Base-by-base conservation (phyloP, 1,284 basidiomycete species). In the Volvariella surrecta region DNA sequence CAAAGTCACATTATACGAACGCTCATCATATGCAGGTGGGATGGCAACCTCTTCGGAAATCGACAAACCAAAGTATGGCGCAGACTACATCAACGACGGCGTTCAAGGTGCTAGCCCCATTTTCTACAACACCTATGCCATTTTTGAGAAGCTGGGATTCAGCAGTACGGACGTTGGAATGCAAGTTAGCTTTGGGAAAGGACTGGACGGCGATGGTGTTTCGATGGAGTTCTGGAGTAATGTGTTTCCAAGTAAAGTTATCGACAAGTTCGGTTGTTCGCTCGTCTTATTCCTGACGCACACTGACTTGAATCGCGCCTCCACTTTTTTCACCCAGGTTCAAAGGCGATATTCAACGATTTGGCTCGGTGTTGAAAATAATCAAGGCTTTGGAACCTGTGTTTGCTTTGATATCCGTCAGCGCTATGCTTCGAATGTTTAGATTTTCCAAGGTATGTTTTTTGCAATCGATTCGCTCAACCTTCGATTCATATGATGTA, bases 141-240 rank as follows among this genome's bases (percentile, higher is more conserved):
- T 76, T 54, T 79, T 81, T 51, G 62, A 74, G 39, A 67, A 70
- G 51, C 63, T 73, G 7, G 77, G 77, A 0, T 76, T 71, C 48
- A 64, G 68, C 35, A 68, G 70, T 1, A 62, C 62, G 17, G 68
- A 72, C 44, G 76, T 82, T 38, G 75, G 70, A 22, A 71, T 82
- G 59, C 76, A 81, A 55, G 76, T 81, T 17, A 76, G 73, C 41
- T 82, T 82, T 54, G 77, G 79, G 32, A 74, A 75, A 47, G 76
- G 70, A 44, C 67, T 65, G 44, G 65, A 68, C 49, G 24, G 24
- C 6, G 24, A 11, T 6, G 24, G 24, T 28, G 24, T 28, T 6
- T 15, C 34, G 34, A 56, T 61, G n/a, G 61, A 69, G 42, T 82
- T 82, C 54, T 84, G 79, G 79, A 72, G 73, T 43, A 82, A 82